Percentiles rank a stretch among this genome's conserved stretches.
Evolutionary conservation across 768 basidiomycete genomes (phyloP).

Genomic region (Agaricus blazei): DNA sequence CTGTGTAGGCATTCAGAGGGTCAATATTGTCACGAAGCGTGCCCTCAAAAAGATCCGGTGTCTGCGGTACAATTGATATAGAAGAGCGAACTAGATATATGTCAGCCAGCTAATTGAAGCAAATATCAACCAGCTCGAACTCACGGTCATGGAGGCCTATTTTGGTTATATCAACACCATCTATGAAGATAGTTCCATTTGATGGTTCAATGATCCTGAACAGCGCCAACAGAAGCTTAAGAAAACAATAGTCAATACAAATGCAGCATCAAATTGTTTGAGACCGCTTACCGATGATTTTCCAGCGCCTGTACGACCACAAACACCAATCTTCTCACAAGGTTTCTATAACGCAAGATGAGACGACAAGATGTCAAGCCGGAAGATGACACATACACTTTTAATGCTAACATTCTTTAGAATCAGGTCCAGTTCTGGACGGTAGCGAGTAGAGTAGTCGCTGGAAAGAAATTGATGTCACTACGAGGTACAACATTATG

Average conservation of each 20-base stretch:
- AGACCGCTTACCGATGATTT: constrained; percentile 59
- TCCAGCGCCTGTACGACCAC: constrained; percentile 77
- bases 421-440: constrained; percentile 74
- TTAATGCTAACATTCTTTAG: constrained; percentile 69
- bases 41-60: constrained; percentile 65
- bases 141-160: constrained; percentile 71
- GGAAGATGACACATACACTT: constrained; percentile 42
- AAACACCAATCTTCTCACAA: constrained; percentile 86
- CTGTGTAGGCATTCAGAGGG: constrained; percentile 68
- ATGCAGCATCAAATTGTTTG: background rate
- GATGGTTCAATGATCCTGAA: constrained; percentile 76
- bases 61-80: constrained; percentile 86
- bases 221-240: constrained; percentile 59
- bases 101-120: background rate
- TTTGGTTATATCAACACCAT: constrained; percentile 70
- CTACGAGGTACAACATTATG: background rate
- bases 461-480: constrained; percentile 26
- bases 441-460: constrained; percentile 73
- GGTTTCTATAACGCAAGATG: constrained; percentile 43
- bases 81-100: constrained; percentile 59
- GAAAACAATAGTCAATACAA: background rate
- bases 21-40: constrained; percentile 86
- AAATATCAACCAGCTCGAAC: constrained; percentile 12
- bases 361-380: background rate
- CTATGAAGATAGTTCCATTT: constrained; percentile 63